These are phyloP conservation scores for Escallonia herrerae DNA, from an alignment of 129 eudicot genomes.

Conservation along the genomic window DNA sequence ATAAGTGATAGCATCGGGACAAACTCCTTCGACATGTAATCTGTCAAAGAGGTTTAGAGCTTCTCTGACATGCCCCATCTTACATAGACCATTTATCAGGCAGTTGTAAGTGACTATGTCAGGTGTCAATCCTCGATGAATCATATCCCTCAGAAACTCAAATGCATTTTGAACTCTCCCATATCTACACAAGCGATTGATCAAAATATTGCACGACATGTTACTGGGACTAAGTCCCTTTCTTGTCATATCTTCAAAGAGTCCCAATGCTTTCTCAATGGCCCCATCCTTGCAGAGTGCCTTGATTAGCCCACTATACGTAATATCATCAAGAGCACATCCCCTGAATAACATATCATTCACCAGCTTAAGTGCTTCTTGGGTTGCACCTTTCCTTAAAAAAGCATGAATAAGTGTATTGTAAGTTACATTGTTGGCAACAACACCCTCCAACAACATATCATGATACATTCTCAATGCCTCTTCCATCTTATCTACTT, in stretches of 20 bases:
- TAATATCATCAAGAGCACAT: conserved; percentile 56
- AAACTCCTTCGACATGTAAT: conserved; percentile 45
- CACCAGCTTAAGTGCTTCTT: conserved; percentile 72
- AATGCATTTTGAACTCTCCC: conserved; percentile 64
- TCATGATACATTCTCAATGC: conserved; percentile 63
- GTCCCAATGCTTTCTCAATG: conserved; percentile 65
- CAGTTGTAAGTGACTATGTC: conserved; percentile 74
- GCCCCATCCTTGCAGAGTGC: conserved; percentile 68
- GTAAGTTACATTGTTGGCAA: conserved; percentile 79
- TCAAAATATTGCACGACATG: conserved; percentile 71
- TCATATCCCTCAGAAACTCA: conserved; percentile 68
- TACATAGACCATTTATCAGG: conserved; percentile 83
- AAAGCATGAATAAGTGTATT: conserved; percentile 77
- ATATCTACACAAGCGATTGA: conserved; percentile 54
- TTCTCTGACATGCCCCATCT: conserved; percentile 47
- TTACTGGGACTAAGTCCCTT: conserved; percentile 55
- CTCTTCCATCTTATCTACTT: conserved; percentile 52
- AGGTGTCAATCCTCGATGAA: conserved; percentile 63
- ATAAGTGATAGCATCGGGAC: conserved; percentile 73
- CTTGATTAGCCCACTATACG: conserved; percentile 66
- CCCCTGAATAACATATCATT: conserved; percentile 87
- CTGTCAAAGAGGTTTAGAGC: conserved; percentile 62
- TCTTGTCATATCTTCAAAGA: conserved; percentile 71
- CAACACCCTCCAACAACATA: conserved; percentile 82
- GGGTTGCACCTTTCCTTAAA: conserved; percentile 37